These are phyloP conservation scores for Mucor sp. DNA, from an alignment of 371 early-diverging fungal genomes.

Conservation along the genomic window DNA sequence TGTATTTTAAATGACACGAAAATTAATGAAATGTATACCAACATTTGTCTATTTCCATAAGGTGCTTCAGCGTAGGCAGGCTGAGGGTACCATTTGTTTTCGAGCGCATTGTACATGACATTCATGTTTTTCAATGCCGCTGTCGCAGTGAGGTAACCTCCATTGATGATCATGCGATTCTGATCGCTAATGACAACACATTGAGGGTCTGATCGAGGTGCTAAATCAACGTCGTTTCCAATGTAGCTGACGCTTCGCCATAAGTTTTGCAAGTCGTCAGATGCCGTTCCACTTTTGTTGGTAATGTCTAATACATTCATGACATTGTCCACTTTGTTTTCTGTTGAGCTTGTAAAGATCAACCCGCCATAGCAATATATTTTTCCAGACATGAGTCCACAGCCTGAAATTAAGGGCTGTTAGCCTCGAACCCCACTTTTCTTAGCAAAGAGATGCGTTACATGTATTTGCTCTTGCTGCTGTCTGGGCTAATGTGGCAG, in stretches of 20 bases:
- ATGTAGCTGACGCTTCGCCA: not conserved
- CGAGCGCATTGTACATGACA: not conserved
- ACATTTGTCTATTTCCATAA: slow-evolving; percentile 8
- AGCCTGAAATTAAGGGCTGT: not conserved
- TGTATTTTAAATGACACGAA: not conserved
- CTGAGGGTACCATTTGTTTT: not conserved
- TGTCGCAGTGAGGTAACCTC: not conserved
- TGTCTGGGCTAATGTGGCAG: not conserved
- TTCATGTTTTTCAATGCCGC: not conserved
- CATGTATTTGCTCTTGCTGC: slow-evolving; percentile 2
- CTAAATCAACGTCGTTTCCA: not conserved
- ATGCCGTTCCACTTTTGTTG: not conserved
- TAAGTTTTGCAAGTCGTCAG: not conserved
- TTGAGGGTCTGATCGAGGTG: not conserved
- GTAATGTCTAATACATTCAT: slow-evolving; percentile 2
- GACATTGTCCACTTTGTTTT: not conserved
- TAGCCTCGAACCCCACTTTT: not conserved
- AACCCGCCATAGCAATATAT: slow-evolving; percentile 5
- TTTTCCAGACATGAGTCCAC: slow-evolving; percentile 5
- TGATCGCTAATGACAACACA: not conserved
- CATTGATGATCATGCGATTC: not conserved
- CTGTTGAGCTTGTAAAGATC: not conserved
- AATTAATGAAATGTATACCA: too few relatives aligned
- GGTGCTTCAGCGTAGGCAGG: not conserved
- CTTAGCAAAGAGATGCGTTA: not conserved